Percentiles rank a stretch among this genome's conserved stretches.
Conservation (phyloP, 805 yeast genomes). For the Lipomyces anomalus region DNA sequence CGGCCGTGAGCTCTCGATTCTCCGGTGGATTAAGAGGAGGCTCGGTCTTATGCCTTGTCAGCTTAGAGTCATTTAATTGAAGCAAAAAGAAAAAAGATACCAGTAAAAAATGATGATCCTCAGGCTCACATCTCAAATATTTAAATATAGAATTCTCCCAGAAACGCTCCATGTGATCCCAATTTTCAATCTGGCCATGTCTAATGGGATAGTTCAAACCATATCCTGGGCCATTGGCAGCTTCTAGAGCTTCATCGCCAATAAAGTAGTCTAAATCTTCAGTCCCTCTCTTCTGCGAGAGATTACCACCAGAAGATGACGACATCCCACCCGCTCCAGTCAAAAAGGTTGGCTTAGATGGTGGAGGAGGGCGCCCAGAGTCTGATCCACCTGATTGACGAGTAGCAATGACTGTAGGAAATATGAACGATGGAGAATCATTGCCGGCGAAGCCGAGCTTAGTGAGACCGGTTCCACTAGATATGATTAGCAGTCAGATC, state of each 20-base stretch:
- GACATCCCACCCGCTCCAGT: slow-evolving; percentile 34
- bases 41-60: slow-evolving; percentile 53
- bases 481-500: slow-evolving; percentile 18
- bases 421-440: slow-evolving; percentile 93
- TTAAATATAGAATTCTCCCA: slow-evolving; percentile 98
- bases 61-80: neutral
- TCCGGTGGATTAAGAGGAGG: slow-evolving; percentile 99
- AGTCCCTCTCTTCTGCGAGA: slow-evolving; percentile 74
- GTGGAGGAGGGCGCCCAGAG: slow-evolving; percentile 33
- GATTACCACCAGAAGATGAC: slow-evolving; percentile 36
- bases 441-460: slow-evolving; percentile 98
- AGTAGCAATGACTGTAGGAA: slow-evolving; percentile 95
- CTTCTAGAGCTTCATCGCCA: slow-evolving; percentile 90
- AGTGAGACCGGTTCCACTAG: slow-evolving; percentile 95
- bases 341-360: slow-evolving; percentile 41
- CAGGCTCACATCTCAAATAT: slow-evolving; percentile 96
- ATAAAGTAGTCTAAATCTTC: slow-evolving; percentile 91
- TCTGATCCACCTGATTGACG: slow-evolving; percentile 32
- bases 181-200: slow-evolving; percentile 97
- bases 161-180: slow-evolving; percentile 99
- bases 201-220: slow-evolving; percentile 86
- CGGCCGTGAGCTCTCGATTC: slow-evolving; percentile 97
- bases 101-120: slow-evolving; percentile 89
- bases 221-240: slow-evolving; percentile 87
- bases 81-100: neutral